Percentiles rank a stretch among this genome's conserved stretches.
Conservation (phyloP, 1,284 basidiomycete genomes). For the Cryptococcus jaspeensis region DNA sequence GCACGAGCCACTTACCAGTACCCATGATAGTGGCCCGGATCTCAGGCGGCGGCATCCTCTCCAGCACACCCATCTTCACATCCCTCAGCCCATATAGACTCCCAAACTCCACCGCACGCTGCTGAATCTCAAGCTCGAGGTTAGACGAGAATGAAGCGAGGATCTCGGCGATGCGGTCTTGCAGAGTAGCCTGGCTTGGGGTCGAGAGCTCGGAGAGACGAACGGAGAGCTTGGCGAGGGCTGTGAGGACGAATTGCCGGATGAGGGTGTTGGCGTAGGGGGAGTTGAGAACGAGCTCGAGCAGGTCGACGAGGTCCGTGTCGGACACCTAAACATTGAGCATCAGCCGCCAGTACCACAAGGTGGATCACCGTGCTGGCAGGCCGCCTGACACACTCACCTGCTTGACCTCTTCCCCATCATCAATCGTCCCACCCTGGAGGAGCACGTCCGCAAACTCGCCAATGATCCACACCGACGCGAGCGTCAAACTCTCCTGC, state of each 20-base stretch:
- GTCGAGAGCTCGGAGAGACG: slow-evolving; percentile 56
- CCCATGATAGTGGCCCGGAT: slow-evolving; percentile 91
- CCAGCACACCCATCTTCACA: slow-evolving; percentile 83
- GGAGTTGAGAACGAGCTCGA: slow-evolving; percentile 84
- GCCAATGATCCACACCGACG: slow-evolving; percentile 93
- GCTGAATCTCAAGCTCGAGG: slow-evolving; percentile 91
- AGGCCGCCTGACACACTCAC: slow-evolving; percentile 51
- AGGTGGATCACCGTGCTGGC: neutral
- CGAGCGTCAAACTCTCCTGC: slow-evolving; percentile 90
- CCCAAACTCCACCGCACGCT: slow-evolving; percentile 92
- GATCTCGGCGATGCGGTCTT: slow-evolving; percentile 73
- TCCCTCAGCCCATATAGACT: slow-evolving; percentile 72
- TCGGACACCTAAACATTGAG: slow-evolving; percentile 63
- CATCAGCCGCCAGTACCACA: neutral
- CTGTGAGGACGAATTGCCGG: slow-evolving; percentile 88
- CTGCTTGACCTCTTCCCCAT: slow-evolving; percentile 69
- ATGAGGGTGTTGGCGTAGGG: slow-evolving; percentile 90
- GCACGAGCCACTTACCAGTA: slow-evolving; percentile 59
- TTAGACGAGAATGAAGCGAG: slow-evolving; percentile 75
- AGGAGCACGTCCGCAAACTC: slow-evolving; percentile 93
- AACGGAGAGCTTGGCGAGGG: slow-evolving; percentile 86
- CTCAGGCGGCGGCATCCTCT: slow-evolving; percentile 98
- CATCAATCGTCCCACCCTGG: slow-evolving; percentile 84
- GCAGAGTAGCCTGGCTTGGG: slow-evolving; percentile 64
- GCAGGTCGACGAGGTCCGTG: slow-evolving; percentile 78